A percentile compares a stretch with the other conserved stretches of the same genome.
Conservation (phyloP, 2,329 filamentous ascomycete genomes). For the Leptographium radiaticola region DNA sequence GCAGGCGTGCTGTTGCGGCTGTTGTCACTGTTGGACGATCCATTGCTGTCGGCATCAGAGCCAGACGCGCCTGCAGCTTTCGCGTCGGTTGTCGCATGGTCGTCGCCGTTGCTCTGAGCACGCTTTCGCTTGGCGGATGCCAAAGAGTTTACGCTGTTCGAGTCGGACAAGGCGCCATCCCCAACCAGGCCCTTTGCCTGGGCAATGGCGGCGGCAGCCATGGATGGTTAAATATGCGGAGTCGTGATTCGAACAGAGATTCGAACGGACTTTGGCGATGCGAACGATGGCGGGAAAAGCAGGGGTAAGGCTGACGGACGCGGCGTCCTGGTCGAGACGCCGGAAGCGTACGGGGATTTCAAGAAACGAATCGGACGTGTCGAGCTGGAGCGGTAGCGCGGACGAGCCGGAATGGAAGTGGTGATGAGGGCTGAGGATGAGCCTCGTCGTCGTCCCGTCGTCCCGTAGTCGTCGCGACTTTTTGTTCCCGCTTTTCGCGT, state of each 20-base stretch:
- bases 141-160: constrained; percentile 15
- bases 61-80: neutral
- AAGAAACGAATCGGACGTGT: neutral
- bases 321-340: neutral
- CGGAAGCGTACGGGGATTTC: neutral
- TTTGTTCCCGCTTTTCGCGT: constrained; percentile 5
- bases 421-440: neutral
- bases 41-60: neutral
- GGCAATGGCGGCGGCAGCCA: constrained; percentile 19
- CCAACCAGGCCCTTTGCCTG: constrained; percentile 19
- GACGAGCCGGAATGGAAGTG: neutral
- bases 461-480: neutral
- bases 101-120: constrained; percentile 30
- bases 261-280: neutral
- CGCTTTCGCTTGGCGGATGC: constrained; percentile 42
- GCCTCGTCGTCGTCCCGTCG: neutral
- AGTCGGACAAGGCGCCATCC: constrained; percentile 15
- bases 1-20: constrained; percentile 16
- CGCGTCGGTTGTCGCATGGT: constrained; percentile 7
- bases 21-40: constrained; percentile 12
- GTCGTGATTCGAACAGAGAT: neutral
- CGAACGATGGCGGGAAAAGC: neutral
- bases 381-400: neutral
- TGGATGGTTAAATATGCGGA: constrained; percentile 5
- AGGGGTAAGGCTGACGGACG: neutral